Conservation (phyloP, 345 rosid genomes). For the Boechera divaricarpa region DNA sequence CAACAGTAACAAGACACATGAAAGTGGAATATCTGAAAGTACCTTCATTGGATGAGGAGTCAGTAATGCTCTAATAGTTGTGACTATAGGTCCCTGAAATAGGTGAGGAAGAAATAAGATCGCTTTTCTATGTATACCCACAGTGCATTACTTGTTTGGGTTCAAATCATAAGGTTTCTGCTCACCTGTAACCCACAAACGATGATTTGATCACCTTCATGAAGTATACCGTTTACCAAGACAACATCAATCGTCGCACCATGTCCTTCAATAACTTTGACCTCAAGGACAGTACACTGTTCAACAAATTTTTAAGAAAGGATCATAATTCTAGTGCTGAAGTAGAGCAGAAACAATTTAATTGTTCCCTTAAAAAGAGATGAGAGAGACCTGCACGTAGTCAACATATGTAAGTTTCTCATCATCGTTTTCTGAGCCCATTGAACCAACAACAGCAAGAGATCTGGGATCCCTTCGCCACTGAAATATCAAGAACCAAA, state of each 20-base stretch:
- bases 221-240: constrained; percentile 86
- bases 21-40: constrained; percentile 14
- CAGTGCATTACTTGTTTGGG: constrained; percentile 17
- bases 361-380: constrained; percentile 6
- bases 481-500: constrained; percentile 52
- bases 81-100: constrained; percentile 85
- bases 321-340: constrained; percentile 38
- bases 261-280: constrained; percentile 91
- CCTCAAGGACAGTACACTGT: constrained; percentile 98
- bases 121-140: constrained; percentile 5
- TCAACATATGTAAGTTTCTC: constrained; percentile 84
- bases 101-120: constrained; percentile 29
- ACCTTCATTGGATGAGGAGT: constrained; percentile 99
- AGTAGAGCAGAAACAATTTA: background rate
- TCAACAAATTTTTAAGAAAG: constrained; percentile 38
- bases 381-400: constrained; percentile 70
- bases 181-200: constrained; percentile 96
- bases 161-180: constrained; percentile 25
- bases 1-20: constrained; percentile 12
- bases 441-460: no score
- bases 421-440: constrained; percentile 58
- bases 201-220: constrained; percentile 92
- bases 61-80: constrained; percentile 81
- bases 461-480: constrained; percentile 95
- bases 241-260: constrained; percentile 97